These are phyloP conservation scores for Fragilariopsis cylindrus DNA, from an alignment of 108 stramenopile genomes.

Conservation along the genomic window DNA sequence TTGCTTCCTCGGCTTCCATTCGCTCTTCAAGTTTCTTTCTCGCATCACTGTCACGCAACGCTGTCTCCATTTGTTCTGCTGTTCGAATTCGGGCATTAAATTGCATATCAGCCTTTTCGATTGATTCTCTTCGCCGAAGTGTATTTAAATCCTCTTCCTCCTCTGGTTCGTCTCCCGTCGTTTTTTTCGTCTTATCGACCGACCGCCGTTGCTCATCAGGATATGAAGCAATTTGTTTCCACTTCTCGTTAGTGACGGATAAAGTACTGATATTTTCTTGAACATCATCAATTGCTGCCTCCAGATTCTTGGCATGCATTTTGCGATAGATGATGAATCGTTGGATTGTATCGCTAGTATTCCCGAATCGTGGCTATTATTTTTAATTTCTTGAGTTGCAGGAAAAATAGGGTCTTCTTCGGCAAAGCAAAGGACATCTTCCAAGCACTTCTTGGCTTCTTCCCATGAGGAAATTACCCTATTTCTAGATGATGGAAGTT, in stretches of 20 bases:
- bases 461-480: slow-evolving; percentile 36
- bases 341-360: neutral
- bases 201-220: slow-evolving; percentile 12
- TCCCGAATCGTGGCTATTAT: neutral
- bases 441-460: slow-evolving; percentile 36
- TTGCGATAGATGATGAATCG: neutral
- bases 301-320: slow-evolving; percentile 10
- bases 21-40: slow-evolving; percentile 36
- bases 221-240: slow-evolving; percentile 42
- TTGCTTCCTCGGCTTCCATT: slow-evolving; percentile 51
- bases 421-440: slow-evolving; percentile 29
- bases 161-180: slow-evolving; percentile 7
- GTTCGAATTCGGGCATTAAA: slow-evolving; percentile 12
- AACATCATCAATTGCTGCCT: slow-evolving; percentile 1
- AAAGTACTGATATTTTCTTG: neutral
- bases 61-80: neutral
- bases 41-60: neutral
- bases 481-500: slow-evolving; percentile 14
- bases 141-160: slow-evolving; percentile 7
- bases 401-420: slow-evolving; percentile 4
- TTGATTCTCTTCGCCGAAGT: neutral
- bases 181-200: neutral
- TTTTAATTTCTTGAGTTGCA: neutral
- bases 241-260: slow-evolving; percentile 26
- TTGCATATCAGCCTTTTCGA: slow-evolving; percentile 33